Evolutionary conservation across 1,284 basidiomycete genomes (phyloP).

Genomic region (Papiliotrema nemorosa): DNA sequence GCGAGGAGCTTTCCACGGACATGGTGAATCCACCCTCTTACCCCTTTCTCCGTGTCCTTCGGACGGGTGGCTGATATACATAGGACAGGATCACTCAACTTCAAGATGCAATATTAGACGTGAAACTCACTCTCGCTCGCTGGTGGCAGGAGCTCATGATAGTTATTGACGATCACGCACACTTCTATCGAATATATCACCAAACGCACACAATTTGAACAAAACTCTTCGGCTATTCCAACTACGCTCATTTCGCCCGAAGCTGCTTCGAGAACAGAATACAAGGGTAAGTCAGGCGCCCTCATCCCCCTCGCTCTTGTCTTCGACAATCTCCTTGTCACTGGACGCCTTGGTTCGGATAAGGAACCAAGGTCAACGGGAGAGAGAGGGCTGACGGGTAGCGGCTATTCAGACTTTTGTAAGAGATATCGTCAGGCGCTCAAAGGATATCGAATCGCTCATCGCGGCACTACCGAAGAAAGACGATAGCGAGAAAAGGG

Average conservation of each 20-base stretch:
- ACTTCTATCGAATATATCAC: conserved; percentile 48
- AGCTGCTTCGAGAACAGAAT: conserved; percentile 32
- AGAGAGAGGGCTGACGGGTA: conserved; percentile 11
- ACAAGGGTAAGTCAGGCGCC: conserved; percentile 25
- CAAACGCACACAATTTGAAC: conserved; percentile 45
- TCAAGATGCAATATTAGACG: conserved; percentile 50
- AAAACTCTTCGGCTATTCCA: conserved; percentile 38
- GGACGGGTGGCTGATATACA: neutral
- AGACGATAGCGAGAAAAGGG: conserved; percentile 32
- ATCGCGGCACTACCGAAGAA: conserved; percentile 42
- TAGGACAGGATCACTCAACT: conserved; percentile 50
- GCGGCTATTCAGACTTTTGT: conserved; percentile 46
- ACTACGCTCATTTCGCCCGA: conserved; percentile 30
- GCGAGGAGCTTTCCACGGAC: conserved; percentile 49
- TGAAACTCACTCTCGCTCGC: conserved; percentile 12
- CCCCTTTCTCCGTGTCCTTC: neutral
- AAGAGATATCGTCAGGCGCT: conserved; percentile 39
- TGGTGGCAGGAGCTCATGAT: neutral
- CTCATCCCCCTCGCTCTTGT: neutral
- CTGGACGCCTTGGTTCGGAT: too few species aligned
- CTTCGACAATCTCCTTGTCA: too few species aligned
- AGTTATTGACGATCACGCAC: conserved; percentile 48
- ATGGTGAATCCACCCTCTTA: conserved; percentile 29
- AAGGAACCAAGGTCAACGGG: too few species aligned
- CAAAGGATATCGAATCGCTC: conserved; percentile 44